Base-by-base conservation (phyloP, 2,329 filamentous ascomycete species). In the Ophiostoma himal-ulmi region DNA sequence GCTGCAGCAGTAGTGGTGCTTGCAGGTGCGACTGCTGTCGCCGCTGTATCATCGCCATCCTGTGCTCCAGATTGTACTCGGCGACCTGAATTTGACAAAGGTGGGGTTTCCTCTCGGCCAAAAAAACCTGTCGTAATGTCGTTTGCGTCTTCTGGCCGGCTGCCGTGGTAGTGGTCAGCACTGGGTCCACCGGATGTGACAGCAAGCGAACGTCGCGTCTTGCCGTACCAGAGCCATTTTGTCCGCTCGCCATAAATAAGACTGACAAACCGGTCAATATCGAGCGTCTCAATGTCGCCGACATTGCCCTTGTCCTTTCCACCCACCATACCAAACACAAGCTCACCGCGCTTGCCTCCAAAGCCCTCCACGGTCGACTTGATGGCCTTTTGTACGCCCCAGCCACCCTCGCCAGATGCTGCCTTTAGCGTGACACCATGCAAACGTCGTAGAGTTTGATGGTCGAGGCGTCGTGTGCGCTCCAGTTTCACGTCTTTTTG, bases 171-270 rank as follows among this genome's bases (percentile, higher is more conserved):
- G 60, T 64, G 7, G 34, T 37, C 62, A 20, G 7, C 36, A 65
- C 20, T 22, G 5, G 36, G 36, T 2, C 20, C 62, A 10, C 62
- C 36, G 20, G 57, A 52, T 13, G 54, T 26, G 10, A 22, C 62
- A 20, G 62, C 62, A 20, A 13, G 34, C 36, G 62, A 39, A 3
- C 62, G 62, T 20, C 90, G 88, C 52, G 92, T 86, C 78, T 97
- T 98, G 20, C 94, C 95, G 72, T 92, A 86, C 95, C 95, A 99
- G 1, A 99, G 84, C 93, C 94, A 98, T 78, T 96, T 97, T 20
- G 92, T 85, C 70, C 91, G 87, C 77, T 95, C 92, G 44, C 95
- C 94, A 72, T 89, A 90, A 0, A 91, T 87, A 36, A 96, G 83
- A 71, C 88, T 88, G 67, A 92, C 85, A 74, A 98, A 96, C 65